Base-by-base conservation (phyloP, 306 rosid genomes). In the Vigna mungo region DNA sequence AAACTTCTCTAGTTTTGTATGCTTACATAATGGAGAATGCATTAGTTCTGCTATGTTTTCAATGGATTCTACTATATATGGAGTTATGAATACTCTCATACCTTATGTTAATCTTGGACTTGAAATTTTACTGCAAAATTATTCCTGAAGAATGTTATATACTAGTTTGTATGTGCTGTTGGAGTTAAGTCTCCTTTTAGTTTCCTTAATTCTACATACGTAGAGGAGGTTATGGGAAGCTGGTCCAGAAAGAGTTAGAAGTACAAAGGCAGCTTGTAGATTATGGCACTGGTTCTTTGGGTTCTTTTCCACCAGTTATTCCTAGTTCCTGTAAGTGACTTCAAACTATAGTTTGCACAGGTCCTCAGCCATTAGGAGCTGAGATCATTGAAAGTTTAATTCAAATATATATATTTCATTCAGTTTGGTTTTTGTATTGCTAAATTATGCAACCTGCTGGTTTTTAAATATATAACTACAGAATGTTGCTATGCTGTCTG, bases 251-350 rank as follows among this genome's bases (percentile, higher is more conserved):
- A 82, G 97, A 94, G 88, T 88, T 92, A 68, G 98, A 94, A 90
- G 97, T 88, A 71, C 98, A 92, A 74, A 94, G 98, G 86, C 91
- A 90, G 81, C 97, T 94, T 82, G 98, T 92, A 53, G 98, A 94
- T 86, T 94, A 94, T 82, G 97, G 98, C 64, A 68, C 93, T 78
- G 98, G 97, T 76, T 94, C 98, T 46, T 87, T 94, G 93, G 96
- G 88, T 74, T 67, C 97, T 67, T 88, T 90, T 78, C 96, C 90
- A 3, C 92, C 93, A 9, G 93, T 81, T 78, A 77, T 90, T 82
- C 82, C 88, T 56, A 84, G 84, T 78, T 91, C 88, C 20, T 90
- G 98, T 94, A 85, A 89, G 97, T 88, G 78, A 79, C 65, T 71
- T 48, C 12, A 34, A 76, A 20, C 59, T 30, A 41, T 71, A 70